These are phyloP conservation scores for Boletus rubropictus DNA, from an alignment of 768 basidiomycete genomes.

Conservation along the genomic window DNA sequence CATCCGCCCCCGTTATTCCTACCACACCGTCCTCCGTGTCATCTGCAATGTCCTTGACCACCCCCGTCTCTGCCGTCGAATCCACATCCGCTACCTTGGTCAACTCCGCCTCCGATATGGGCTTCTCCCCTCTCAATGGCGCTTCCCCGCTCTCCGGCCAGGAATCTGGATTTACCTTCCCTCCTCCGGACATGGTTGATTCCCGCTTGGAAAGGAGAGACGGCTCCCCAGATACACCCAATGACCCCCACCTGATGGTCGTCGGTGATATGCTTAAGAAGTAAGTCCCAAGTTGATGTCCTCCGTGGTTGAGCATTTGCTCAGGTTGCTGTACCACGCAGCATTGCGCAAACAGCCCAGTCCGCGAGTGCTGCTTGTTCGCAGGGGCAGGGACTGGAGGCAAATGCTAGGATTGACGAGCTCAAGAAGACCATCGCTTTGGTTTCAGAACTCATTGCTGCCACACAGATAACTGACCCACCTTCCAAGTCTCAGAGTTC, in stretches of 20 bases:
- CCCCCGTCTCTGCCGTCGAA: constrained; percentile 14
- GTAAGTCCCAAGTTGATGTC: constrained; percentile 33
- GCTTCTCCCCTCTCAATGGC: constrained; percentile 20
- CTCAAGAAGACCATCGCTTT: constrained; percentile 49
- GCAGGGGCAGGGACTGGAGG: constrained; percentile 41
- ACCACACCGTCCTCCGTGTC: background rate
- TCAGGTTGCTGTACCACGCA: constrained; percentile 28
- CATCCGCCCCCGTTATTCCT: background rate
- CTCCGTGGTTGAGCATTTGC: background rate
- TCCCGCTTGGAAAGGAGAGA: constrained; percentile 11
- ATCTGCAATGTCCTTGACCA: constrained; percentile 8
- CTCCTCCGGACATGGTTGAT: constrained; percentile 23
- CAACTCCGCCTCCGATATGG: constrained; percentile 21
- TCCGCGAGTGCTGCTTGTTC: constrained; percentile 50
- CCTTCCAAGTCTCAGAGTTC: constrained; percentile 30
- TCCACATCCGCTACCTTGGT: constrained; percentile 17
- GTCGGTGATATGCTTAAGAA: constrained; percentile 48
- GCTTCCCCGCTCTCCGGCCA: constrained; percentile 6
- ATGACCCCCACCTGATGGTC: constrained; percentile 45
- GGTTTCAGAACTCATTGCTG: constrained; percentile 51
- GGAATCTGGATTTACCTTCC: constrained; percentile 23
- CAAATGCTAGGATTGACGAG: constrained; percentile 48
- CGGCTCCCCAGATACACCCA: constrained; percentile 29
- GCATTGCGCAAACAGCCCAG: constrained; percentile 57
- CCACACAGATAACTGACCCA: constrained; percentile 34